Conservation (phyloP, 2,329 filamentous ascomycete species). For the Scytalidium lignicola region DNA sequence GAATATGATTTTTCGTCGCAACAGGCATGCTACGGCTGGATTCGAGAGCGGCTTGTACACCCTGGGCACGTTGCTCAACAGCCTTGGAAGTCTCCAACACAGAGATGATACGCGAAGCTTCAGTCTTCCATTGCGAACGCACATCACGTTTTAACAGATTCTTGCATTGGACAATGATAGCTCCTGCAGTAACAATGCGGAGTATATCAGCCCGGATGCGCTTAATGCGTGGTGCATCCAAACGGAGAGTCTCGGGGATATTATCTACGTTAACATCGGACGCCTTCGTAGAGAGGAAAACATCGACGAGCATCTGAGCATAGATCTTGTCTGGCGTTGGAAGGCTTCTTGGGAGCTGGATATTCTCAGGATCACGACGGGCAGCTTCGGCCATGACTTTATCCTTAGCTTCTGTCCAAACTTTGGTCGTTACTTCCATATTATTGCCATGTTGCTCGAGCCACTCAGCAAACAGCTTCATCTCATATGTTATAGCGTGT, state of each 20-base stretch:
- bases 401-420: constrained; percentile 59
- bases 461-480: constrained; percentile 64
- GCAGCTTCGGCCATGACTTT: constrained; percentile 63
- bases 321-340: constrained; percentile 68
- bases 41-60: constrained; percentile 58
- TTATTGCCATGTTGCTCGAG: constrained; percentile 50
- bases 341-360: constrained; percentile 56
- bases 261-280: constrained; percentile 34
- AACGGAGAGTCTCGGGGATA: constrained; percentile 67
- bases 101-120: constrained; percentile 65
- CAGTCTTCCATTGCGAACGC: constrained; percentile 69
- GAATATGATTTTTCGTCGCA: constrained; percentile 55
- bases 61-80: constrained; percentile 47
- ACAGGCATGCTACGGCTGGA: constrained; percentile 58
- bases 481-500: constrained; percentile 68
- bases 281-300: constrained; percentile 63
- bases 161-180: constrained; percentile 74
- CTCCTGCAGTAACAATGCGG: constrained; percentile 66
- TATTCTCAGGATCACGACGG: constrained; percentile 63
- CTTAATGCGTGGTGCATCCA: constrained; percentile 61
- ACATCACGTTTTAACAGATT: constrained; percentile 79
- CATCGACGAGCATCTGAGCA: constrained; percentile 67
- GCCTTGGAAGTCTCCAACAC: constrained; percentile 55
- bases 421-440: constrained; percentile 55
- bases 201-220: constrained; percentile 52